phyloP scores from a whole-genome alignment of 495 filamentous ascomycete genomes.

The Pseudomonodictys pantanalensis region DNA sequence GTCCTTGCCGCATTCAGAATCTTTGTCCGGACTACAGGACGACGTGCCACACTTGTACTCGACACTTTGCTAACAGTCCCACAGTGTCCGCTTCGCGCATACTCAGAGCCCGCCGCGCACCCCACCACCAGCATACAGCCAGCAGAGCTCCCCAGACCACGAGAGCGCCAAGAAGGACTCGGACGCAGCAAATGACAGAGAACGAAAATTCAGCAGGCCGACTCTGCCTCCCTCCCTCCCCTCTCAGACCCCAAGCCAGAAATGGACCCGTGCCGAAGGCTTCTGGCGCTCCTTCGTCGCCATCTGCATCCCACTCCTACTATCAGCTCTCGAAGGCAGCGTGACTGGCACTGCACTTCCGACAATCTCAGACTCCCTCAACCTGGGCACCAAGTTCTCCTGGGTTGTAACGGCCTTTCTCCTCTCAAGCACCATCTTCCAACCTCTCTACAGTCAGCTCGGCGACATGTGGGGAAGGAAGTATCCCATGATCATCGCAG shows the following conservation, averaged over 20 bases:
- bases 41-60: no score
- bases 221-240: not conserved
- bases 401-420: conserved; percentile 18
- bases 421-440: conserved; percentile 22
- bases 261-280: conserved; percentile 14
- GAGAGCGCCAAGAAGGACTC: no score
- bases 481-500: conserved; percentile 20
- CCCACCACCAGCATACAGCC: no score
- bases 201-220: not conserved
- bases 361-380: conserved; percentile 20
- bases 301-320: conserved; percentile 23
- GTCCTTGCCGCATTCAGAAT: no score
- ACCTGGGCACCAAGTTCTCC: conserved; percentile 7
- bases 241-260: conserved; percentile 13
- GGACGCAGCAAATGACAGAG: no score
- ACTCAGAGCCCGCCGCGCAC: no score
- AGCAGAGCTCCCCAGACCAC: no score
- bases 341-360: conserved; percentile 24
- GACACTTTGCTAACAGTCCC: no score
- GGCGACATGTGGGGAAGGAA: conserved; percentile 21
- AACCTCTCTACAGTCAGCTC: conserved; percentile 22
- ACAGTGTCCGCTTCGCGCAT: no score
- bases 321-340: conserved; percentile 26
- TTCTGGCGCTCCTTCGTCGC: conserved; percentile 23
- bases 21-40: no score